A percentile compares a stretch with the other conserved stretches of the same genome.
Evolutionary conservation across 2,329 filamentous ascomycete species (phyloP).

Genomic region (Aspergillus pseudoterreus): DNA sequence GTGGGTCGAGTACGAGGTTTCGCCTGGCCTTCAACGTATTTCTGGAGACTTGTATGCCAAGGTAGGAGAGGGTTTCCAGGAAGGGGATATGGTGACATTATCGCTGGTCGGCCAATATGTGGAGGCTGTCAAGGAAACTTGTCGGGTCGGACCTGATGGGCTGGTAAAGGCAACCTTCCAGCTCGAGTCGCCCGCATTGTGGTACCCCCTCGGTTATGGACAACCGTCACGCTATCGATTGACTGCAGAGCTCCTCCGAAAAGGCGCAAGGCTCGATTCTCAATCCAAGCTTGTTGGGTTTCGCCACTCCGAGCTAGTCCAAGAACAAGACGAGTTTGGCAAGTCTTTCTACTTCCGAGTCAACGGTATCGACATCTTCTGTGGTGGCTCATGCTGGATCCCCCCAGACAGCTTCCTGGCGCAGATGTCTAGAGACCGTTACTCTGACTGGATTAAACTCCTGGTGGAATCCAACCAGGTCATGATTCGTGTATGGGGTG

Average conservation of each 20-base stretch:
- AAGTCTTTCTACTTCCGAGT: slow-evolving; percentile 62
- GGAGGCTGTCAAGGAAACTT: not conserved
- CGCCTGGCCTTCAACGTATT: slow-evolving; percentile 38
- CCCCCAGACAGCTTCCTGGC: slow-evolving; percentile 59
- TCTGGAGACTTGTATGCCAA: slow-evolving; percentile 26
- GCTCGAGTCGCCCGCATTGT: slow-evolving; percentile 46
- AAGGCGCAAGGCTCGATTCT: not conserved
- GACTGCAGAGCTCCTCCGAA: slow-evolving; percentile 42
- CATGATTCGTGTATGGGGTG: slow-evolving; percentile 65
- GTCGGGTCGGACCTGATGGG: slow-evolving; percentile 25
- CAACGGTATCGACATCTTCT: slow-evolving; percentile 62
- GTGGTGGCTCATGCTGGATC: slow-evolving; percentile 63
- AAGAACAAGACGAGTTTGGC: slow-evolving; percentile 47
- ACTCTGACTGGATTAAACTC: slow-evolving; percentile 56
- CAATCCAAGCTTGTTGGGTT: slow-evolving; percentile 51
- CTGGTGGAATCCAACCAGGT: slow-evolving; percentile 58
- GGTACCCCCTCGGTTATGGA: slow-evolving; percentile 59
- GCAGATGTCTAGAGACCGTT: slow-evolving; percentile 49
- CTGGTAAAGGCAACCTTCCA: slow-evolving; percentile 27
- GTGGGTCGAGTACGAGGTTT: slow-evolving; percentile 37
- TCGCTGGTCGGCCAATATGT: not conserved
- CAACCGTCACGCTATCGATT: slow-evolving; percentile 54
- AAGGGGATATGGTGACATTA: not conserved
- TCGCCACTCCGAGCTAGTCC: slow-evolving; percentile 44
- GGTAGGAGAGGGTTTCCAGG: not conserved